These are phyloP conservation scores for Dendrobium huoshanense DNA, from an alignment of 106 monocot species.

Conservation along the genomic window DNA sequence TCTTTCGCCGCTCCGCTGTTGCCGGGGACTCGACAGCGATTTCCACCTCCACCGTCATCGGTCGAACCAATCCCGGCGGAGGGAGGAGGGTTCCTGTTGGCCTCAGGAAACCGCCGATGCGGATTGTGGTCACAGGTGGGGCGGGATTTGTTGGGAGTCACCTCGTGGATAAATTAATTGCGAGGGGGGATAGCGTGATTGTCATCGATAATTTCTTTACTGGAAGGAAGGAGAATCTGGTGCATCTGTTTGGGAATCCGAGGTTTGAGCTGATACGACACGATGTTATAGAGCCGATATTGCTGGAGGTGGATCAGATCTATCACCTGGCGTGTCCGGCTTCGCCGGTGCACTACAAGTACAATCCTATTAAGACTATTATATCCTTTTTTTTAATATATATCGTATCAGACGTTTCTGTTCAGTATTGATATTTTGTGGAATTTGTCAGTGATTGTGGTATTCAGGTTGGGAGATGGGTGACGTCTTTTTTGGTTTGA, in stretches of 20 bases:
- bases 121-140: constrained; percentile 63
- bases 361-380: constrained; percentile 71
- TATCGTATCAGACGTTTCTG: neutral
- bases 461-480: neutral
- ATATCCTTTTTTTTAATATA: constrained; percentile 38
- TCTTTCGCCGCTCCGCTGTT: neutral
- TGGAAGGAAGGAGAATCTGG: constrained; percentile 60
- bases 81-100: constrained; percentile 4
- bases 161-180: constrained; percentile 44
- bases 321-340: constrained; percentile 71
- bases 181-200: constrained; percentile 50
- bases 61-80: neutral
- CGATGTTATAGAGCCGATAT: constrained; percentile 63
- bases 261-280: constrained; percentile 70
- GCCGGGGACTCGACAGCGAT: neutral
- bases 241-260: constrained; percentile 48
- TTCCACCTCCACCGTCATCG: neutral
- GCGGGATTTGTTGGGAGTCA: constrained; percentile 70
- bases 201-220: constrained; percentile 76
- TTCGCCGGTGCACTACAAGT: constrained; percentile 68
- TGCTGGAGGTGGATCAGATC: constrained; percentile 67
- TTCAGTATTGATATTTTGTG: neutral
- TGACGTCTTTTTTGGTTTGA: neutral
- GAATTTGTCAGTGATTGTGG: neutral
- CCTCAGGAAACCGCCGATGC: constrained; percentile 6